phyloP scores from a whole-genome alignment of 371 early-diverging fungal genomes.

The Entomophthora muscae region DNA sequence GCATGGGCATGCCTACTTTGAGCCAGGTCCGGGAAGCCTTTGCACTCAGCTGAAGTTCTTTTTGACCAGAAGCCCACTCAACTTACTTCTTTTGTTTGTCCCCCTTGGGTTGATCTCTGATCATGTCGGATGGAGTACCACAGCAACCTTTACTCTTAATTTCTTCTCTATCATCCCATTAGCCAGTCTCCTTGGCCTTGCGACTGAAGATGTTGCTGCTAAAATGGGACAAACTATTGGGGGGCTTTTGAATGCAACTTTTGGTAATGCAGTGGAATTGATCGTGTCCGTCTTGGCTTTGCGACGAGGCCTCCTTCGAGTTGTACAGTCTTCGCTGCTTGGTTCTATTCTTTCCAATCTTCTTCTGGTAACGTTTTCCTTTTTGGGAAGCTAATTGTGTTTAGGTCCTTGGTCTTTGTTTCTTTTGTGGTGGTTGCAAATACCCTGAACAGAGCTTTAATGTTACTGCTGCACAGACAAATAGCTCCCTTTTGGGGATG shows the following conservation, averaged over 20 bases:
- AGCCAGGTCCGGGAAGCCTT: no score
- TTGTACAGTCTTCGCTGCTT: constrained; percentile 74
- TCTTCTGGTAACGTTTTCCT: constrained; percentile 27
- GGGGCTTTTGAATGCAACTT: constrained; percentile 73
- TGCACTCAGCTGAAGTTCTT: not conserved
- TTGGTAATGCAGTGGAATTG: constrained; percentile 75
- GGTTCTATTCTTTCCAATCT: constrained; percentile 79
- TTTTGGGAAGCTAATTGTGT: not conserved
- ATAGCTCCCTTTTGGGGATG: constrained; percentile 52
- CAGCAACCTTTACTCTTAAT: constrained; percentile 57
- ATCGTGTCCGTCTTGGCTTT: constrained; percentile 63
- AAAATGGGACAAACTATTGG: constrained; percentile 57
- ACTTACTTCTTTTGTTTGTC: not conserved
- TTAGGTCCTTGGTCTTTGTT: constrained; percentile 47
- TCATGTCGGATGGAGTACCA: constrained; percentile 38
- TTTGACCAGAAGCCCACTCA: not conserved
- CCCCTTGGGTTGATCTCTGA: constrained; percentile 35
- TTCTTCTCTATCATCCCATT: constrained; percentile 78
- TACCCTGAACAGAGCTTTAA: constrained; percentile 54
- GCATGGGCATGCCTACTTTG: no score
- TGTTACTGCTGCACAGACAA: constrained; percentile 59
- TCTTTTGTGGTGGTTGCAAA: constrained; percentile 54
- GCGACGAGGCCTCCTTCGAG: constrained; percentile 42
- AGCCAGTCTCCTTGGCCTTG: constrained; percentile 49
- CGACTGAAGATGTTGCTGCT: constrained; percentile 26